These are phyloP conservation scores for Malassezia dermatis DNA, from an alignment of 1,284 basidiomycete species.

Conservation along the genomic window DNA sequence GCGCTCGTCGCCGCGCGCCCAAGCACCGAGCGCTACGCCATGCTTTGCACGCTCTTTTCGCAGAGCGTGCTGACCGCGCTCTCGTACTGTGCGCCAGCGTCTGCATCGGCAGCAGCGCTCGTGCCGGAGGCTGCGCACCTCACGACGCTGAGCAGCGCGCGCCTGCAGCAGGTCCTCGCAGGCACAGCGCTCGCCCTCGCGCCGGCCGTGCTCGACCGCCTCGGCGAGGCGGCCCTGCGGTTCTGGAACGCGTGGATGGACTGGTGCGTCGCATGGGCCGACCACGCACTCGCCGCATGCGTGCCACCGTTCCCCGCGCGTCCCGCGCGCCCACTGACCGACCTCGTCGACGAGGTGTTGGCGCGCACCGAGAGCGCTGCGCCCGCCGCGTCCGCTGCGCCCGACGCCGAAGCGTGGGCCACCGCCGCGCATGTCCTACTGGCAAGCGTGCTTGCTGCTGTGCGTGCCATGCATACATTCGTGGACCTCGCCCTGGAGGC, in stretches of 20 bases:
- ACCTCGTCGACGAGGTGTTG: slow-evolving; percentile 5
- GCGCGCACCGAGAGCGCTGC: neutral
- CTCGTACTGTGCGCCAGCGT: slow-evolving; percentile 16
- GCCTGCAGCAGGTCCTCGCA: slow-evolving; percentile 12
- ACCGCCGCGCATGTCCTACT: slow-evolving; percentile 1
- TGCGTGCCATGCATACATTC: neutral
- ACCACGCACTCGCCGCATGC: slow-evolving; percentile 4
- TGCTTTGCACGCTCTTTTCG: slow-evolving; percentile 1
- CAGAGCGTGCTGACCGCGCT: slow-evolving; percentile 9
- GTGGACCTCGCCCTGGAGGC: neutral
- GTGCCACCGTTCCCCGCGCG: neutral
- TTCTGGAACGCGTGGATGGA: slow-evolving; percentile 17
- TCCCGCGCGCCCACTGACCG: neutral
- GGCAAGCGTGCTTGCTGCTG: neutral
- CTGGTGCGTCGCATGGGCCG: slow-evolving; percentile 8
- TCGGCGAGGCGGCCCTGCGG: slow-evolving; percentile 5
- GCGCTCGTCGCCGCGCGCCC: neutral
- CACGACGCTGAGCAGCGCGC: slow-evolving; percentile 3
- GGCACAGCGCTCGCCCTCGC: neutral
- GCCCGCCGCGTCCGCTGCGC: neutral
- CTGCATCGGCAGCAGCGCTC: slow-evolving; percentile 5
- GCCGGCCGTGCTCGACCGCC: neutral
- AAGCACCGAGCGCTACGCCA: neutral
- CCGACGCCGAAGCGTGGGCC: neutral
- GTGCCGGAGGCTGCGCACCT: neutral